A percentile compares a stretch with the other conserved stretches of the same genome.
phyloP scores from a whole-genome alignment of 1,284 basidiomycete species.

The Irpex sp. region DNA sequence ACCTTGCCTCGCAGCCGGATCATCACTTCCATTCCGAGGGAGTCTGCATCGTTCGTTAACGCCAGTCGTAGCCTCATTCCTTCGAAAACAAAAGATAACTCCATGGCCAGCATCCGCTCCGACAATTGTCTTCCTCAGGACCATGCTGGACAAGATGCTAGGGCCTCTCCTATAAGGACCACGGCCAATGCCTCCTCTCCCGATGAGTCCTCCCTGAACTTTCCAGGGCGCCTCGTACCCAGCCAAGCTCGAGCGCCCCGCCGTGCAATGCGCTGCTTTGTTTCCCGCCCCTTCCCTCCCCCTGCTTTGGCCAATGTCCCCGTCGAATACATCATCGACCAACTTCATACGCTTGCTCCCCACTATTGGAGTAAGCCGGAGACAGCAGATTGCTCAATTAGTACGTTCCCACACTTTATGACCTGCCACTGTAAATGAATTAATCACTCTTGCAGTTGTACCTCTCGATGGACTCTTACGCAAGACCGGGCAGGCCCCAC shows the following conservation, averaged over 20 bases:
- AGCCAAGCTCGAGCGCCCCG: conserved; percentile 21
- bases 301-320: conserved; percentile 60
- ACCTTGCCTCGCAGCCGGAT: conserved; percentile 16
- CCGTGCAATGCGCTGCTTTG: conserved; percentile 35
- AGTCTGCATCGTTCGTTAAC: conserved; percentile 5
- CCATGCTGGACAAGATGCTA: not conserved
- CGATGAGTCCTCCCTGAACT: conserved; percentile 14
- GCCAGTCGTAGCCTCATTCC: conserved; percentile 14
- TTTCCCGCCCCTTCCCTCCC: conserved; percentile 58
- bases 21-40: conserved; percentile 18
- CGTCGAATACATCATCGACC: conserved; percentile 64
- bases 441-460: conserved; percentile 23
- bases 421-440: conserved; percentile 3
- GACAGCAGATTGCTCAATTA: conserved; percentile 70
- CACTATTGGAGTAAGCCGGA: conserved; percentile 69
- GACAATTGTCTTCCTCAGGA: conserved; percentile 12
- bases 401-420: conserved; percentile 36
- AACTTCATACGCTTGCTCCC: conserved; percentile 61
- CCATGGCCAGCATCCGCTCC: conserved; percentile 7
- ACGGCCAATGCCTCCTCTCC: conserved; percentile 9
- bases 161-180: conserved; percentile 17
- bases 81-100: conserved; percentile 18
- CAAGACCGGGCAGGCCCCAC: conserved; percentile 16
- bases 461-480: conserved; percentile 22
- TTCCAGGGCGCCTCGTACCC: conserved; percentile 9